Base-by-base conservation (phyloP, 805 yeast species). In the Monosporozyma servazzii region DNA sequence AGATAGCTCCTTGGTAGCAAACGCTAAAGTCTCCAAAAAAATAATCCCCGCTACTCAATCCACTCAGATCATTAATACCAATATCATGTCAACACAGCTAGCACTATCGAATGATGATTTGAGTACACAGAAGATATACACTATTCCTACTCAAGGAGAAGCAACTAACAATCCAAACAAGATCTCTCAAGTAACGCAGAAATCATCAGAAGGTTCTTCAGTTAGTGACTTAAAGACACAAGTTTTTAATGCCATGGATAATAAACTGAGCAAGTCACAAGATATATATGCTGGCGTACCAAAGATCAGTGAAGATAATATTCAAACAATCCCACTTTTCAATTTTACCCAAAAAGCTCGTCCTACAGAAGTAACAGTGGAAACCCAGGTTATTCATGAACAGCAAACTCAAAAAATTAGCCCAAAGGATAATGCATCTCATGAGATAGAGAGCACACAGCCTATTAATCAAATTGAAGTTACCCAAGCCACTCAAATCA, bases 401-500 rank as follows among this genome's bases (percentile, higher is more conserved):
- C 21, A 9, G 5, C 11, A 17, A 18, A 37, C 41, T 37, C 41
- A 37, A 17, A 37, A 17, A 17, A 37, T 37, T 18, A 10, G 13
- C 17, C 13, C 37, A 15, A 33, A 15, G n/a, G 37, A 33, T 5
- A 33, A 33, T 4, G 13, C n/a, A 5, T 10, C 15, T 5, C 37
- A 15, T 33, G 41, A 17, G 6, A 9, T 18, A 9, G 13, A 37
- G 5, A 37, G 10, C 10, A 37, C 37, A 4, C 27, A 51, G 37
- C 45, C 20, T 18, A 48, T 48, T 15, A 51, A 51, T 30, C 10
- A 20, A 18, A 51, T 40, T 44, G 2, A 29, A 47, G 31, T 23
- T 6, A 31, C 37, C n/a, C 37, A 31, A 31, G 10, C 37, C 3
- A 31, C 41, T 8, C 41, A 37, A 37, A 18, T 18, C 17, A 18